Evolutionary conservation across 73 alveolate genomes (phyloP).

Genomic region (Tetrahymena thermophila): DNA sequence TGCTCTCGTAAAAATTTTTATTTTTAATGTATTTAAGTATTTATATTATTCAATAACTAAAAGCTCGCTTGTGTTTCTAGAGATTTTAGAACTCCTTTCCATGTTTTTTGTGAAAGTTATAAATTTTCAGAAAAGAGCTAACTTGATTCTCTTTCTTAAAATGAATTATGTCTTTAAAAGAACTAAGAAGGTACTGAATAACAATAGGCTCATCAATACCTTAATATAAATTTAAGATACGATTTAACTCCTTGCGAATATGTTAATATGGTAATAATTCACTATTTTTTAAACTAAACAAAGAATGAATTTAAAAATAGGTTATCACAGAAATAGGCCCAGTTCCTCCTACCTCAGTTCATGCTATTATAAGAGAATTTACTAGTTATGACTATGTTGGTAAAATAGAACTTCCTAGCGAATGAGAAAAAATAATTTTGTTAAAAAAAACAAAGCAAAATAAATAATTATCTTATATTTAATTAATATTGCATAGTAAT

Average conservation of each 20-base stretch:
- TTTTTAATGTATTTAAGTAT: neutral
- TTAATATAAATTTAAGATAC: conserved; percentile 26
- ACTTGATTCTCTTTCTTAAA: conserved; percentile 38
- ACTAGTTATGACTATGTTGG: conserved; percentile 31
- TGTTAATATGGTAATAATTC: conserved; percentile 18
- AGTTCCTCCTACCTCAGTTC: conserved; percentile 39
- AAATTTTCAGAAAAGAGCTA: conserved; percentile 43
- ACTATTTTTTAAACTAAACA: neutral
- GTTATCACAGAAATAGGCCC: conserved; percentile 31
- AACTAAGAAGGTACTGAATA: neutral
- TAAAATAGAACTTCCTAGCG: conserved; percentile 32
- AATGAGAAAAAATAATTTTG: neutral
- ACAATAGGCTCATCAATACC: neutral
- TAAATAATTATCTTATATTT: no score
- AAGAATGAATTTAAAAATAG: neutral
- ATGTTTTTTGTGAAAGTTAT: conserved; percentile 41
- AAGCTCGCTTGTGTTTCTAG: conserved; percentile 26
- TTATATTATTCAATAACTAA: neutral
- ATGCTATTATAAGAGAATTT: conserved; percentile 31
- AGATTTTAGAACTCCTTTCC: conserved; percentile 34
- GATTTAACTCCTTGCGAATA: conserved; percentile 28
- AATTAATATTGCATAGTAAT: no score
- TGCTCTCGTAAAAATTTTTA: neutral
- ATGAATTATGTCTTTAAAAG: conserved; percentile 9
- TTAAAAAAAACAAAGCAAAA: no score